Base-by-base conservation (phyloP, 2,329 filamentous ascomycete genomes). In the Tolypocladium amazonense region DNA sequence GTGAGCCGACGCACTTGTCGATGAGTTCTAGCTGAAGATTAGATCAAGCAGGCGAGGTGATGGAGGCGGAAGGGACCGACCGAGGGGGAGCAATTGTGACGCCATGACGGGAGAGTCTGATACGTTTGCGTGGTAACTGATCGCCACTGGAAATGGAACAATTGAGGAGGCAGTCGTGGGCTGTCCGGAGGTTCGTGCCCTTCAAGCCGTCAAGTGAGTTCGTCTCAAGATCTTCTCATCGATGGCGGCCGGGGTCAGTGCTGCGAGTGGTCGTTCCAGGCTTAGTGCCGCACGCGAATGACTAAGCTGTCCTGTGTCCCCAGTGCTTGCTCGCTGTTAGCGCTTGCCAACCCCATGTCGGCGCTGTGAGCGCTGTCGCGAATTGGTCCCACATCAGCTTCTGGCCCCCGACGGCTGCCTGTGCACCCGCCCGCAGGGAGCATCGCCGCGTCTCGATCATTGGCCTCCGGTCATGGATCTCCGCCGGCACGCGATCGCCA, bases 1-100 rank as follows among this genome's bases (percentile, higher is more conserved):
- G 89, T 59, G 92, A 97, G 63, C 94, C 94, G 65, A 99, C 92
- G 73, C 94, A 99, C 77, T 97, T 97, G 80, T 99, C 94, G 75
- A 99, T 97, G 72, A 99, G 86, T 77, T 99, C 94, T 96, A 70
- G 23, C 12, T 35, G 53, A 18, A 58, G 8, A 56, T 60, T 27
- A 61, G 60, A 53, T 54, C 59, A 38, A n/a, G 43, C 14, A 41
- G 5, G 56, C n/a, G 15, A 56, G 43, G 15, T 23, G 47, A 38
- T 45, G 58, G 38, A n/a, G 25, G 52, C 30, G 56, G n/a, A 52
- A 30, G 41, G 27, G 43, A 57, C 75, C 67, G 74, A 89, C 87
- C 87, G 67, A 90, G 77, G 59, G 88, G 88, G 59, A 91, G 81
- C 59, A 91, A 81, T 75, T 90, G 88, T 60, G 88, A 88, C 53